These are phyloP conservation scores for Lichenothelia convexa DNA, from an alignment of 495 filamentous ascomycete genomes.

Conservation along the genomic window DNA sequence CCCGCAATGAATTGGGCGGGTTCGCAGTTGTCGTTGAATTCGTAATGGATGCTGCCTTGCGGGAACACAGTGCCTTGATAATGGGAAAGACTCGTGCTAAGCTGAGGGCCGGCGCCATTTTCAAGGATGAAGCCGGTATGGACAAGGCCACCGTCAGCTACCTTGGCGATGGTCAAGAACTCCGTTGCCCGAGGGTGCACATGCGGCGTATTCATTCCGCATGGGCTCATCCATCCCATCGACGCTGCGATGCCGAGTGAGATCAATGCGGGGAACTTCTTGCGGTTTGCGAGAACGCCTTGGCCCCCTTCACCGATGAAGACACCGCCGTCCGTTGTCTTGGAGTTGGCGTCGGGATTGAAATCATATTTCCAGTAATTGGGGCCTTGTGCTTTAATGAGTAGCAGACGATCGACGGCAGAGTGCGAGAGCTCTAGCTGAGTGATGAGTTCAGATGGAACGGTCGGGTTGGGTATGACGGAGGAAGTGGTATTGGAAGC, in stretches of 20 bases:
- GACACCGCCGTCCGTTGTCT: slow-evolving; percentile 1
- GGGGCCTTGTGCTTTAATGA: too few species aligned
- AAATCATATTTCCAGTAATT: too few species aligned
- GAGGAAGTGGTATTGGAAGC: too few species aligned
- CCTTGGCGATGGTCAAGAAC: slow-evolving; percentile 26
- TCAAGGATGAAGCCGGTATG: slow-evolving; percentile 31
- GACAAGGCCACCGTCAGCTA: slow-evolving; percentile 24
- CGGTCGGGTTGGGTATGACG: too few species aligned
- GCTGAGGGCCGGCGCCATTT: slow-evolving; percentile 25
- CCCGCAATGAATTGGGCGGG: slow-evolving; percentile 29
- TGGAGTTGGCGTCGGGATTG: slow-evolving; percentile 12
- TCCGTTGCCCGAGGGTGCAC: slow-evolving; percentile 30
- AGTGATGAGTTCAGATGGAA: too few species aligned
- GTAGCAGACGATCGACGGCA: too few species aligned
- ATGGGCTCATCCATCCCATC: slow-evolving; percentile 21
- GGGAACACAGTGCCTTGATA: slow-evolving; percentile 31
- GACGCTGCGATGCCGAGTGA: slow-evolving; percentile 23
- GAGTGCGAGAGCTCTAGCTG: too few species aligned
- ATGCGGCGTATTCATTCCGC: slow-evolving; percentile 31
- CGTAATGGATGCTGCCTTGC: slow-evolving; percentile 31
- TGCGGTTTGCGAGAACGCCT: slow-evolving; percentile 20
- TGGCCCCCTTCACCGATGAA: slow-evolving; percentile 14
- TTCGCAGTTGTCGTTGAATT: slow-evolving; percentile 35
- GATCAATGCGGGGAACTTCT: slow-evolving; percentile 26
- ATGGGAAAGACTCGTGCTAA: slow-evolving; percentile 21